A percentile compares a stretch with the other conserved stretches of the same genome.
Evolutionary conservation across 2,329 filamentous ascomycete genomes (phyloP).

Genomic region (Clarireedia sp.): DNA sequence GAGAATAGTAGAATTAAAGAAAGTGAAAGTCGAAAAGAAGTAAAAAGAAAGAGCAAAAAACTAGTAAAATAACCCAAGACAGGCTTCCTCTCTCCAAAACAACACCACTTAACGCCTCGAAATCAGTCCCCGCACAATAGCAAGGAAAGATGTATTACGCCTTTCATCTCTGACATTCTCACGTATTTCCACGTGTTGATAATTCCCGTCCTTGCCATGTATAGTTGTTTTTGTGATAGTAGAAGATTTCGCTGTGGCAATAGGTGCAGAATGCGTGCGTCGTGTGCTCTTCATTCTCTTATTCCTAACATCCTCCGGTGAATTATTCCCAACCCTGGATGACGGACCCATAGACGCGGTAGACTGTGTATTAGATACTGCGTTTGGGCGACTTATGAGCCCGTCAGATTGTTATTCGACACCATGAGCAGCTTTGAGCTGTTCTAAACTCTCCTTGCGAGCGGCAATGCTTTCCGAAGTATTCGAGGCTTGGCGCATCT

Average conservation of each 20-base stretch:
- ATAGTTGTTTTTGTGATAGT: neutral
- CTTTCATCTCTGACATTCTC: neutral
- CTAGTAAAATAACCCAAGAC: slow-evolving; percentile 1
- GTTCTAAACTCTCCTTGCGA: slow-evolving; percentile 94
- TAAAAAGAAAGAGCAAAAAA: neutral
- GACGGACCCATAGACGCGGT: slow-evolving; percentile 20
- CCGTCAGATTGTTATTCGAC: slow-evolving; percentile 91
- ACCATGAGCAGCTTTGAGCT: slow-evolving; percentile 93
- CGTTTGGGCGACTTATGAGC: slow-evolving; percentile 24
- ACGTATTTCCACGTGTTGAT: slow-evolving; percentile 6
- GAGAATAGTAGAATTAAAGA: no score
- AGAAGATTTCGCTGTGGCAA: neutral
- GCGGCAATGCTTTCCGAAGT: slow-evolving; percentile 75
- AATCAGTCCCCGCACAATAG: slow-evolving; percentile 8
- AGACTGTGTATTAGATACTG: slow-evolving; percentile 1
- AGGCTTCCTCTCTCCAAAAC: neutral
- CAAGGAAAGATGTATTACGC: slow-evolving; percentile 11
- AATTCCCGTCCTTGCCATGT: slow-evolving; percentile 3
- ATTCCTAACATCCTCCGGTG: slow-evolving; percentile 6
- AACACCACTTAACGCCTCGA: slow-evolving; percentile 10
- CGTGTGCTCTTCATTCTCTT: slow-evolving; percentile 2
- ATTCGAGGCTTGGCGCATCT: slow-evolving; percentile 48
- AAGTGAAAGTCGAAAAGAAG: no score
- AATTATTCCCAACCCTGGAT: slow-evolving; percentile 9
- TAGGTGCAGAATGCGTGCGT: slow-evolving; percentile 6